A percentile compares a stretch with the other conserved stretches of the same genome.
Conservation (phyloP, 805 yeast species). For the Candida coquimbonensis region DNA sequence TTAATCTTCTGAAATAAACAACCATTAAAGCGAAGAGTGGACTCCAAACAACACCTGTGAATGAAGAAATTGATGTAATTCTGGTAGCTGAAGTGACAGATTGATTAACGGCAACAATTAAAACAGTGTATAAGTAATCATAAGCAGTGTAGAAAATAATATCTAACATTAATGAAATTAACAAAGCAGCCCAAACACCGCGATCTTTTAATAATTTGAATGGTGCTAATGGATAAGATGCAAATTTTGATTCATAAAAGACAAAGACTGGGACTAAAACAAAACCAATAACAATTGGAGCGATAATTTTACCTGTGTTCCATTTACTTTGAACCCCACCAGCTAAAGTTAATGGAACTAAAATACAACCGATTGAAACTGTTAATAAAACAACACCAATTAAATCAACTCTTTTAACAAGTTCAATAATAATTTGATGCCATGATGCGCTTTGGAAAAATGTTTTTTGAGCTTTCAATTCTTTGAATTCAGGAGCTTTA, state of each 20-base stretch:
- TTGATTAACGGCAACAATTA: constrained; percentile 57
- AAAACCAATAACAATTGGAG: constrained; percentile 63
- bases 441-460: constrained; percentile 32
- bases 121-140: constrained; percentile 60
- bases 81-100: constrained; percentile 55
- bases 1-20: constrained; percentile 40
- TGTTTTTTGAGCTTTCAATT: constrained; percentile 33
- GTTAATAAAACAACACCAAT: constrained; percentile 53
- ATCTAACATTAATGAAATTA: constrained; percentile 51
- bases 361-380: constrained; percentile 52
- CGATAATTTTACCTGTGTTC: constrained; percentile 56
- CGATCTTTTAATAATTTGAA: constrained; percentile 52
- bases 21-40: constrained; percentile 50
- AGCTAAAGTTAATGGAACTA: constrained; percentile 71
- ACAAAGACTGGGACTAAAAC: constrained; percentile 51
- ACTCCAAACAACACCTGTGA: constrained; percentile 54
- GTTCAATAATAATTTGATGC: constrained; percentile 25
- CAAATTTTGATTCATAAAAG: constrained; percentile 50
- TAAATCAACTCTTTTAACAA: constrained; percentile 61
- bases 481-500: constrained; percentile 44
- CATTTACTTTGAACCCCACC: constrained; percentile 54
- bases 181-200: constrained; percentile 67
- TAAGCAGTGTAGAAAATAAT: constrained; percentile 64
- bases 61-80: constrained; percentile 52
- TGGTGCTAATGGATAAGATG: constrained; percentile 61